phyloP scores from a whole-genome alignment of 208 protist genomes.

The Trypanosomatidae sp. region DNA sequence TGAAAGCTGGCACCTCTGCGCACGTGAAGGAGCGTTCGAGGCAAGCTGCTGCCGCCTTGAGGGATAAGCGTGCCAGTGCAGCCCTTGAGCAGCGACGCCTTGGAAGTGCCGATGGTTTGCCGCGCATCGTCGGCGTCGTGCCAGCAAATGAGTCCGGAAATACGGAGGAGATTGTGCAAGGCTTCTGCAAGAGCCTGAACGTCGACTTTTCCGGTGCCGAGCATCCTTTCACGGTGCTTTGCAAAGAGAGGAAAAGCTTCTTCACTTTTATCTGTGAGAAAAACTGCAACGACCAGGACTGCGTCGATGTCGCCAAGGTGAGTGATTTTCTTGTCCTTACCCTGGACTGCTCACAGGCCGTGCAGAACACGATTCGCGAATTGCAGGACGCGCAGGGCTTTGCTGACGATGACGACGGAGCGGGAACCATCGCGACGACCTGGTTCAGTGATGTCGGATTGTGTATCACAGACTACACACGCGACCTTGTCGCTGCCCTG shows the following conservation, averaged over 20 bases:
- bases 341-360: slow-evolving; percentile 76
- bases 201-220: slow-evolving; percentile 29
- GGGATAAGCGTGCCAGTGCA: slow-evolving; percentile 48
- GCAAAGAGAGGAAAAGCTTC: slow-evolving; percentile 56
- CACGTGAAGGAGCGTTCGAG: slow-evolving; percentile 50
- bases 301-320: slow-evolving; percentile 81
- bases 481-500: slow-evolving; percentile 66
- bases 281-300: slow-evolving; percentile 81
- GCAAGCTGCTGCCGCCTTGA: slow-evolving; percentile 43
- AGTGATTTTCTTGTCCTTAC: slow-evolving; percentile 80
- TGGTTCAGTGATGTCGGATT: slow-evolving; percentile 87
- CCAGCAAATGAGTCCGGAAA: slow-evolving; percentile 87
- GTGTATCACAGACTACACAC: slow-evolving; percentile 88
- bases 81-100: slow-evolving; percentile 54
- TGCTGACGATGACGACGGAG: slow-evolving; percentile 40
- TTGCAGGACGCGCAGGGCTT: slow-evolving; percentile 44
- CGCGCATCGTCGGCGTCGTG: slow-evolving; percentile 77
- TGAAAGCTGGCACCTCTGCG: slow-evolving; percentile 42
- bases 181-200: slow-evolving; percentile 52
- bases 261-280: slow-evolving; percentile 87
- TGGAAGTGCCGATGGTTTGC: slow-evolving; percentile 45
- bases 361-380: slow-evolving; percentile 79
- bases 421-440: slow-evolving; percentile 58
- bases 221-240: slow-evolving; percentile 61
- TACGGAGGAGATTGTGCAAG: slow-evolving; percentile 62